Percentiles rank a stretch among this genome's conserved stretches.
Conservation (phyloP, 768 basidiomycete genomes). For the Suillus hirtellus region DNA sequence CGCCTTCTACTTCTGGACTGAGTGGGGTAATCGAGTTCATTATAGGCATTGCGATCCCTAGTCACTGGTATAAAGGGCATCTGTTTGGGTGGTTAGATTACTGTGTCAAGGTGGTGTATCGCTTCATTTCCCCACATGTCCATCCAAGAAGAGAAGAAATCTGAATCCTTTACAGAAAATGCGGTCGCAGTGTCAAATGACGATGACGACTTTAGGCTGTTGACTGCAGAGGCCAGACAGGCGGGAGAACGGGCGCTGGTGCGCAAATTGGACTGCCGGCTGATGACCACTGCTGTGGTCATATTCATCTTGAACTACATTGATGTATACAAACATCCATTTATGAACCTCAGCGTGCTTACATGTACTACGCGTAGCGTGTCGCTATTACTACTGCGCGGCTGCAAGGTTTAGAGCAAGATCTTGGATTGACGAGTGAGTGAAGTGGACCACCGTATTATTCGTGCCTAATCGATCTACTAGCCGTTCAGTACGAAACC, state of each 20-base stretch:
- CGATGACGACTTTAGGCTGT: constrained; percentile 15
- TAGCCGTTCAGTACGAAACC: constrained; percentile 54
- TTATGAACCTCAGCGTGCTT: not conserved
- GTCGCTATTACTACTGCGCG: constrained; percentile 40
- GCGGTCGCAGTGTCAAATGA: not conserved
- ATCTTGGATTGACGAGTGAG: constrained; percentile 37
- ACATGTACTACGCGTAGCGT: constrained; percentile 27
- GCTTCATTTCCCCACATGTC: constrained; percentile 14
- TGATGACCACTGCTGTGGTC: constrained; percentile 29
- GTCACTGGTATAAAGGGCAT: constrained; percentile 8
- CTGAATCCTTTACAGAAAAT: constrained; percentile 13
- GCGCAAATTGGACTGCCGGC: constrained; percentile 28
- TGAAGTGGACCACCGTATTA: not conserved
- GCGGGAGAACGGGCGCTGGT: constrained; percentile 25
- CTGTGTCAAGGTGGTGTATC: not conserved
- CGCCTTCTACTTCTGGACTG: not conserved
- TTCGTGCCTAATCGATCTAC: not conserved
- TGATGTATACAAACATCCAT: constrained; percentile 16
- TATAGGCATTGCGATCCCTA: not conserved
- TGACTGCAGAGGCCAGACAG: constrained; percentile 14
- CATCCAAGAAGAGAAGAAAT: constrained; percentile 11
- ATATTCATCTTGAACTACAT: constrained; percentile 32
- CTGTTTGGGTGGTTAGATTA: not conserved
- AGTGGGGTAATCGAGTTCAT: constrained; percentile 7
- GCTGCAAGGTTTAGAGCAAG: constrained; percentile 40